A percentile compares a stretch with the other conserved stretches of the same genome.
phyloP scores from a whole-genome alignment of 2,329 filamentous ascomycete species.

The Tolypocladium tundrense region DNA sequence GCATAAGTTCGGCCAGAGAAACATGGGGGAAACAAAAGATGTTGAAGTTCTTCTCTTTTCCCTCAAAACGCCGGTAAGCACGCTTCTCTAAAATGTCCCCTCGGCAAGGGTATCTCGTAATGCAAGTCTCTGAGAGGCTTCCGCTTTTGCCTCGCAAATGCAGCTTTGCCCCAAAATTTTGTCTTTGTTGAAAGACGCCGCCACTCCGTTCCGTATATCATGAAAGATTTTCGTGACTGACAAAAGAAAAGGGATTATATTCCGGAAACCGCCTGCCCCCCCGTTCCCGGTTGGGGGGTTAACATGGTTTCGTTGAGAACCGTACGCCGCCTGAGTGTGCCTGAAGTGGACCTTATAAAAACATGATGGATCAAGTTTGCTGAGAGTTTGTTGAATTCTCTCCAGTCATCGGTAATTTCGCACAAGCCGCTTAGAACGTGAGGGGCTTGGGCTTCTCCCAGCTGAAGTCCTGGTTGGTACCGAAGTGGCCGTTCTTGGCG shows the following conservation, averaged over 20 bases:
- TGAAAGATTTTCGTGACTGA: slow-evolving; percentile 14
- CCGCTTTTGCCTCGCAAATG: slow-evolving; percentile 26
- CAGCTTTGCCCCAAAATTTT: slow-evolving; percentile 21
- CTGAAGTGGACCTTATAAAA: slow-evolving; percentile 28
- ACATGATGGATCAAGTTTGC: slow-evolving; percentile 21
- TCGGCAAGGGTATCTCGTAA: slow-evolving; percentile 28
- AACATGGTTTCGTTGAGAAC: slow-evolving; percentile 35
- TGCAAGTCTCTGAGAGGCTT: slow-evolving; percentile 23
- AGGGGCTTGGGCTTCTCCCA: slow-evolving; percentile 98
- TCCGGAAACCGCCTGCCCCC: slow-evolving; percentile 24
- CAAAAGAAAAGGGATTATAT: slow-evolving; percentile 9
- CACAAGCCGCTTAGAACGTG: slow-evolving; percentile 60
- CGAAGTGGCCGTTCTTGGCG: slow-evolving; percentile 99
- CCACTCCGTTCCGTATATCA: slow-evolving; percentile 25
- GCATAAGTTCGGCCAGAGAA: slow-evolving; percentile 30
- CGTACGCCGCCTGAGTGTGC: slow-evolving; percentile 29
- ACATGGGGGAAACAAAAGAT: slow-evolving; percentile 31
- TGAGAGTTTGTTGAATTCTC: slow-evolving; percentile 32
- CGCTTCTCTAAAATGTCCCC: slow-evolving; percentile 19
- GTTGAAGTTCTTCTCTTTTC: slow-evolving; percentile 38
- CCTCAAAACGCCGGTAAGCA: slow-evolving; percentile 28
- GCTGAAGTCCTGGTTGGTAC: slow-evolving; percentile 89
- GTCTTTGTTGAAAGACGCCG: slow-evolving; percentile 40
- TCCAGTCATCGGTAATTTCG: slow-evolving; percentile 8
- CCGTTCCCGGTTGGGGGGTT: slow-evolving; percentile 19